These are phyloP conservation scores for Monosporozyma aerobia DNA, from an alignment of 805 yeast species.

Conservation along the genomic window DNA sequence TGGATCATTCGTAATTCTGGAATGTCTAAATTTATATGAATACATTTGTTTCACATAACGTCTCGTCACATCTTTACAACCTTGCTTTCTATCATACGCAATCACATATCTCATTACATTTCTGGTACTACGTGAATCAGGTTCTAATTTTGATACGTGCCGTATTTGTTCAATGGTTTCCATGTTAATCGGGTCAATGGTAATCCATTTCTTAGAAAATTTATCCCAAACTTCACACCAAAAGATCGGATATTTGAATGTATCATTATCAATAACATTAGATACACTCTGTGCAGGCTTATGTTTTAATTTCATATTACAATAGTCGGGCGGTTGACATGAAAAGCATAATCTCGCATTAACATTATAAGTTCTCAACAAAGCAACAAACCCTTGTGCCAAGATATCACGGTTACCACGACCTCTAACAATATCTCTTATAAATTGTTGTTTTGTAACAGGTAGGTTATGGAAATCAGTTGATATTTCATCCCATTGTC, in stretches of 20 bases:
- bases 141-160: slow-evolving; percentile 55
- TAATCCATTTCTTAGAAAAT: slow-evolving; percentile 63
- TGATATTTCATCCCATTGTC: slow-evolving; percentile 39
- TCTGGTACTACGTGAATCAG: slow-evolving; percentile 31
- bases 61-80: slow-evolving; percentile 74
- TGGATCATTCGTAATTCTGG: slow-evolving; percentile 54
- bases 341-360: slow-evolving; percentile 72
- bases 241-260: slow-evolving; percentile 53
- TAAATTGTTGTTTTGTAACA: slow-evolving; percentile 36
- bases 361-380: slow-evolving; percentile 62
- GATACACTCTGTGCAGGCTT: background rate
- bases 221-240: slow-evolving; percentile 96
- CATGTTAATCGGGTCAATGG: slow-evolving; percentile 71
- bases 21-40: slow-evolving; percentile 68
- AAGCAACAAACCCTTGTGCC: slow-evolving; percentile 79
- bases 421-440: slow-evolving; percentile 34
- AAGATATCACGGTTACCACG: slow-evolving; percentile 71
- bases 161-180: slow-evolving; percentile 54
- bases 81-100: slow-evolving; percentile 60
- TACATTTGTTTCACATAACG: slow-evolving; percentile 56
- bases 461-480: slow-evolving; percentile 6
- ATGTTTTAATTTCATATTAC: slow-evolving; percentile 26
- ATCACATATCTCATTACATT: slow-evolving; percentile 66
- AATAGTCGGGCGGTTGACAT: slow-evolving; percentile 83
- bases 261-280: slow-evolving; percentile 4